Percentiles rank a stretch among this genome's conserved stretches.
Conservation (phyloP, 805 yeast genomes). For the Grigorovia jiainica region DNA sequence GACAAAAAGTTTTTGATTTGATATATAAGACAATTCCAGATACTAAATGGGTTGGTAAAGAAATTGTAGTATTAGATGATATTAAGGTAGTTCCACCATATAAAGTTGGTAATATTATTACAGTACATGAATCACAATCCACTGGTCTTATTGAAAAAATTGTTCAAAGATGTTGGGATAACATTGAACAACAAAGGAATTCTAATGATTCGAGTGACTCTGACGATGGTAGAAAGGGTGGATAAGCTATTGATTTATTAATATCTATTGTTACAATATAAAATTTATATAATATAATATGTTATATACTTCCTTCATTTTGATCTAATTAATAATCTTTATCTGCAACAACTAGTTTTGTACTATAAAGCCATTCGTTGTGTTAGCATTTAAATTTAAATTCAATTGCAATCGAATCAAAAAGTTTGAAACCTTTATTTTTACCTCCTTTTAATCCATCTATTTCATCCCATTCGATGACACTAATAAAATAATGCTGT, state of each 20-base stretch:
- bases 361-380: no score
- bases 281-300: background rate
- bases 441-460: conserved; percentile 62
- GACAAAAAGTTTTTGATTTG: conserved; percentile 36
- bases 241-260: conserved; percentile 24
- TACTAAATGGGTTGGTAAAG: conserved; percentile 35
- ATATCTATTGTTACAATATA: no score
- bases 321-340: no score
- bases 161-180: conserved; percentile 41
- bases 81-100: conserved; percentile 39
- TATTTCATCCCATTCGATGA: conserved; percentile 38
- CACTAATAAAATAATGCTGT: conserved; percentile 7
- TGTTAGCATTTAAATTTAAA: conserved; percentile 30
- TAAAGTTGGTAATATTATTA: conserved; percentile 21
- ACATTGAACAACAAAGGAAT: conserved; percentile 22
- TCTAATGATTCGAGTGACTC: no score
- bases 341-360: no score
- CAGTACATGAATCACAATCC: conserved; percentile 23
- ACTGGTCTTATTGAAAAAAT: conserved; percentile 37
- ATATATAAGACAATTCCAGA: conserved; percentile 37
- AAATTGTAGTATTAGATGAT: conserved; percentile 39
- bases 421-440: conserved; percentile 43
- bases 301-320: no score
- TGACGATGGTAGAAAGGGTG: conserved; percentile 40
- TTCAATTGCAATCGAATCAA: conserved; percentile 30